phyloP scores from a whole-genome alignment of 768 basidiomycete species.

The Terana coerulea region DNA sequence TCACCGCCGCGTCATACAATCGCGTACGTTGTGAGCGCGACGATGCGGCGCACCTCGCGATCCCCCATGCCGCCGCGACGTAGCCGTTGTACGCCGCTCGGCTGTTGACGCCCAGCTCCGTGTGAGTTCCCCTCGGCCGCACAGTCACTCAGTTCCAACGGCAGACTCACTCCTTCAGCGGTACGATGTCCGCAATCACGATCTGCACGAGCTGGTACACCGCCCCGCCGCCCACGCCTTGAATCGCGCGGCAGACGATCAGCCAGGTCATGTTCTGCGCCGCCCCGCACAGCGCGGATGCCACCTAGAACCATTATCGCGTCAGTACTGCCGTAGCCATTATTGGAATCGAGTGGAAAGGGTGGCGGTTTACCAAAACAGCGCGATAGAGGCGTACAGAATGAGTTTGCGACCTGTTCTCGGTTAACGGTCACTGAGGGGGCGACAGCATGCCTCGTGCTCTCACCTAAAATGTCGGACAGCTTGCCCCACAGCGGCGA shows the following conservation, averaged over 20 bases:
- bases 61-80: constrained; percentile 38
- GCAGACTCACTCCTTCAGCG: constrained; percentile 26
- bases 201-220: constrained; percentile 20
- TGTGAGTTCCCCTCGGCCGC: no score
- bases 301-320: constrained; percentile 18
- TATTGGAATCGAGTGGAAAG: background rate
- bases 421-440: no score
- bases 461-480: constrained; percentile 23
- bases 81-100: constrained; percentile 37
- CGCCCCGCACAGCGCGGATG: constrained; percentile 38
- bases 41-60: no score
- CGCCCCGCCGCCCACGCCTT: constrained; percentile 40
- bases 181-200: constrained; percentile 37
- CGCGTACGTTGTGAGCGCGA: no score
- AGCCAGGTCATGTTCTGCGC: constrained; percentile 41
- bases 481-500: constrained; percentile 30
- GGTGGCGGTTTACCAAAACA: constrained; percentile 30
- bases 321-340: background rate
- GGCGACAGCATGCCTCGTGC: background rate
- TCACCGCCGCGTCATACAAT: no score
- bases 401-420: constrained; percentile 34
- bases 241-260: constrained; percentile 34
- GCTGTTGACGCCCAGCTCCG: no score
- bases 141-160: no score
- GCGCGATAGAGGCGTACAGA: constrained; percentile 29